Percentiles rank a stretch among this genome's conserved stretches.
phyloP scores from a whole-genome alignment of 73 alveolate species.

The Effrenium voratum region DNA sequence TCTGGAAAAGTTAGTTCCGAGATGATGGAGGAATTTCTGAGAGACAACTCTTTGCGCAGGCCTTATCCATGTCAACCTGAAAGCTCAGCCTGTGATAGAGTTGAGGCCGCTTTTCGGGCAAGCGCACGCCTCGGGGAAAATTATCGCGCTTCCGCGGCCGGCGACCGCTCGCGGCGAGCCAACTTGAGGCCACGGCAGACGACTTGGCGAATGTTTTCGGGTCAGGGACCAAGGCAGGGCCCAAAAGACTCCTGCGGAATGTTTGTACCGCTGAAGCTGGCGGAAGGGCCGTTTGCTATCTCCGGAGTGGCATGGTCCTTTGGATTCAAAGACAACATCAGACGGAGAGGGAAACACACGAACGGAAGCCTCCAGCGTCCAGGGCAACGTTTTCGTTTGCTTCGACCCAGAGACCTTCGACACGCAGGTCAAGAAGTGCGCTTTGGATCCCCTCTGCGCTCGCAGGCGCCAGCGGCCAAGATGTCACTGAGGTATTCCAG shows the following conservation, averaged over 20 bases:
- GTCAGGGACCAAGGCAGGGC: conserved; percentile 48
- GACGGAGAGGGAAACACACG: too few relatives aligned
- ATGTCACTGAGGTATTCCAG: conserved; percentile 23
- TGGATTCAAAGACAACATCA: too few relatives aligned
- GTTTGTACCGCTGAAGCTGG: neutral
- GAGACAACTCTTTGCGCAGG: neutral
- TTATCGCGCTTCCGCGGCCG: neutral
- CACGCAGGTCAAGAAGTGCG: conserved; percentile 72
- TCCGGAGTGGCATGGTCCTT: too few relatives aligned
- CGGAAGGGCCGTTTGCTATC: too few relatives aligned
- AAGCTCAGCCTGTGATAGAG: neutral
- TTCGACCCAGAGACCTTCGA: conserved; percentile 54
- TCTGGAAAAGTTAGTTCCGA: conserved; percentile 75
- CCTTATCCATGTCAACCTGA: neutral
- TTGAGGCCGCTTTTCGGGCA: neutral
- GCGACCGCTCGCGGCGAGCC: neutral
- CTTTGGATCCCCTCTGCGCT: neutral
- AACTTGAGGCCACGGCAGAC: conserved; percentile 54
- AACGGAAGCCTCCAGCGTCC: too few relatives aligned
- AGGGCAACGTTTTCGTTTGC: conserved; percentile 91
- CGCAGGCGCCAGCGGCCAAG: neutral
- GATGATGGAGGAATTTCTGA: conserved; percentile 65
- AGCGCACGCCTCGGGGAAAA: neutral
- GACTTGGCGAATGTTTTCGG: conserved; percentile 38
- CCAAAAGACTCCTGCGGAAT: neutral